Conservation (phyloP, 1,284 basidiomycete species). For the Phellinidium pouzarii region DNA sequence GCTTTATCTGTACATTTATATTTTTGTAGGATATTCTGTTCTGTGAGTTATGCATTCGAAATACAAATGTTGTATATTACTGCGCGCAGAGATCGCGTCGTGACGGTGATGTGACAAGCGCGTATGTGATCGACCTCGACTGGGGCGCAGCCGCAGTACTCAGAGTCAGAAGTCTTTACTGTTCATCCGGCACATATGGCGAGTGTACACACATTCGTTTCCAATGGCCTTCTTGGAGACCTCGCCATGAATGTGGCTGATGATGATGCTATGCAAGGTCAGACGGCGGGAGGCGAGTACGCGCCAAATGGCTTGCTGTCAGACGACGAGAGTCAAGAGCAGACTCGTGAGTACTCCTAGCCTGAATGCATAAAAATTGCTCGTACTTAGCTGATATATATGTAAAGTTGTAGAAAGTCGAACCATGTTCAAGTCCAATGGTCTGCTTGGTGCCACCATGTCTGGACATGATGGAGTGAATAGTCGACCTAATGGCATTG, state of each 20-base stretch:
- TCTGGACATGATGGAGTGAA: not conserved
- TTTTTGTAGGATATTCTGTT: not conserved
- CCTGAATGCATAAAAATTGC: not conserved
- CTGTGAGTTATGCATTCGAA: not conserved
- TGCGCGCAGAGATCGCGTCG: not conserved
- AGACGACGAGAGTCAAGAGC: constrained; percentile 3
- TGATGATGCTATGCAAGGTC: not conserved
- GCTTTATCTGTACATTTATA: not conserved
- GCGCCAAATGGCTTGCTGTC: constrained; percentile 7
- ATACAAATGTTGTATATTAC: not conserved
- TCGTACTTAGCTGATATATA: not conserved
- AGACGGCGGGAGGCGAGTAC: not conserved
- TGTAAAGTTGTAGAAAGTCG: constrained; percentile 2
- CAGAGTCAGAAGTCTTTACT: no score
- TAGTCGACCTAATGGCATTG: no score
- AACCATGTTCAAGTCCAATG: not conserved
- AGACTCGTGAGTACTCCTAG: constrained; percentile 1
- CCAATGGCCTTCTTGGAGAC: not conserved
- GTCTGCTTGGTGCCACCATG: not conserved
- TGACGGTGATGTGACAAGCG: not conserved
- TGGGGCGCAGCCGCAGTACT: not conserved
- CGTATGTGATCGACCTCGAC: no score
- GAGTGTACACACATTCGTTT: not conserved
- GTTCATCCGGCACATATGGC: no score
- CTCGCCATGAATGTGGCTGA: not conserved